Percentiles rank a stretch among this genome's conserved stretches.
Conservation (phyloP, 176 grass and related monocot genomes). For the Phragmites australis region DNA sequence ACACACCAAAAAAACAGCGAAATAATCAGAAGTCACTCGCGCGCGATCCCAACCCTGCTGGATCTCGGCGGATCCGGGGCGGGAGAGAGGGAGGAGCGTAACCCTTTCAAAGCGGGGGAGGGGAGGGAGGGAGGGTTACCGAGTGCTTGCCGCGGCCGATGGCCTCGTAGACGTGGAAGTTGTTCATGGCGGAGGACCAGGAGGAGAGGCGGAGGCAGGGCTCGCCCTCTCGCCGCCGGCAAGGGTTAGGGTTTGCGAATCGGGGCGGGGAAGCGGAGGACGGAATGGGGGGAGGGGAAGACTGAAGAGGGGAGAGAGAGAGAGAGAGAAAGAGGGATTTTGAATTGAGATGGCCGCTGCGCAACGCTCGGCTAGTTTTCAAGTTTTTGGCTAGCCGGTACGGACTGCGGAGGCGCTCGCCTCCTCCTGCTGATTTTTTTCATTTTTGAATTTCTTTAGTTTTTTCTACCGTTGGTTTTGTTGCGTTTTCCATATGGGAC, state of each 20-base stretch:
- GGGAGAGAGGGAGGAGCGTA: background rate
- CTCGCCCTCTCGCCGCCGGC: slow-evolving; percentile 14
- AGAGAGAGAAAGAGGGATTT: slow-evolving; percentile 44
- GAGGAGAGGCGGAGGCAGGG: slow-evolving; percentile 1
- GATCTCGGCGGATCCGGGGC: slow-evolving; percentile 5
- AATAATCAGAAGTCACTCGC: slow-evolving; percentile 30
- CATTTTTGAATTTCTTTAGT: background rate
- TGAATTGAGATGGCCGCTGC: slow-evolving; percentile 36
- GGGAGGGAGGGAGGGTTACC: slow-evolving; percentile 37
- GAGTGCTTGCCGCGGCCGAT: slow-evolving; percentile 96
- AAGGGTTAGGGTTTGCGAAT: slow-evolving; percentile 41
- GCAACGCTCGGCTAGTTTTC: slow-evolving; percentile 50
- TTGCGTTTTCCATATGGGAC: background rate
- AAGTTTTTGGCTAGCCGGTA: slow-evolving; percentile 10
- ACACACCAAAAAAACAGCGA: slow-evolving; percentile 21
- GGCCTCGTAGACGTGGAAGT: slow-evolving; percentile 97
- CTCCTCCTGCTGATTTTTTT: background rate
- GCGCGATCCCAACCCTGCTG: background rate
- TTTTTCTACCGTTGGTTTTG: background rate
- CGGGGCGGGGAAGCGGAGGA: slow-evolving; percentile 13
- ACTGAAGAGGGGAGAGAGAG: background rate
- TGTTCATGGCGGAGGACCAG: slow-evolving; percentile 66
- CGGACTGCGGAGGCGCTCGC: slow-evolving; percentile 33
- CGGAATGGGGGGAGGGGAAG: slow-evolving; percentile 20
- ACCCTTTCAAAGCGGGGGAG: background rate